Evolutionary conservation across 345 rosid genomes (phyloP), one percentile per base, ranked within the genome.

Genomic region (Corymbia maculata): DNA sequence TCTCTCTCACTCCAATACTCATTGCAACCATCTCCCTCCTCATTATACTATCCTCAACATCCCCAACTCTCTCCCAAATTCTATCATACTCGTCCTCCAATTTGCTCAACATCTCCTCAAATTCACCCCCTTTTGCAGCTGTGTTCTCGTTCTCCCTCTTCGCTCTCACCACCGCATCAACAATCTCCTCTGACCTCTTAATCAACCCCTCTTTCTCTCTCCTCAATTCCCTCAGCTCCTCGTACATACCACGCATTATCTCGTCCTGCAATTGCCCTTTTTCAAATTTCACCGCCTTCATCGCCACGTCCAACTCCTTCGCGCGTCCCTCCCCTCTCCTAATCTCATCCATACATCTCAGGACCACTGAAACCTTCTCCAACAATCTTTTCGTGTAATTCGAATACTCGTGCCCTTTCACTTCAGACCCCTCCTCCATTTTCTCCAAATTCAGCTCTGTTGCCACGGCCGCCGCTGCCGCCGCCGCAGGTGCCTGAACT

Each of bases 1-100:
- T 95, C 94, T 96, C 99, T 89, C 98, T 93, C 88, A 96, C 94
- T 50, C 97, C 96, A 89, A 93, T 86, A 88, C 98, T 97, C 92
- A 96, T 85, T 4, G 95, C 93, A 85, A 88, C 53, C 1, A 95
- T 93, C 93, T 97, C 98, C 89, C 90, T 93, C 93, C 92, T 93
- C 82, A 91, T 87, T 89, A 95, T 92, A 50, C 28, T 86, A 91
- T 94, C 97, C 51, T 94, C 96, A 85, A 94, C 90, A 90, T 94
- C 96, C 87, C 94, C 98, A 70, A 97, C 88, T 82, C 91, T 93
- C 87, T 93, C 98, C 97, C 97, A 96, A 32, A 92, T 84, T 89
- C 87, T 87, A 89, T 88, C 91, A 89, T 96, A 94, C 92, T 97
- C 96, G 51, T 88, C 93, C 90, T 97, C 98, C 89, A 94, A 87